Evolutionary conservation across 371 early-diverging fungal species (phyloP).

Genomic region (Apophysomyces elegans): DNA sequence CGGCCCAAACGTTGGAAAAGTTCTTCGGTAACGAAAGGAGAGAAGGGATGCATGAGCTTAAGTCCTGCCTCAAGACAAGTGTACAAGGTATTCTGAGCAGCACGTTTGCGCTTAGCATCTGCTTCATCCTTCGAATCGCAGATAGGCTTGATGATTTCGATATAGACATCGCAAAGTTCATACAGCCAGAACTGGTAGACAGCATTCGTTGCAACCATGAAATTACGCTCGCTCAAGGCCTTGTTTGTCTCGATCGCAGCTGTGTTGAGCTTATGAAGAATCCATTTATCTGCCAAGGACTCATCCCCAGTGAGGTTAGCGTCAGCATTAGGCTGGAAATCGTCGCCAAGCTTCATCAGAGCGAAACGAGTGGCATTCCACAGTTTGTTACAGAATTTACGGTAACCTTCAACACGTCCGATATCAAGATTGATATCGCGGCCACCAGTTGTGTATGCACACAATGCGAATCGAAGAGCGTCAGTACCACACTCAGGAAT

Average conservation of each 20-base stretch:
- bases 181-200: conserved; percentile 96
- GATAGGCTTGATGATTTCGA: conserved; percentile 92
- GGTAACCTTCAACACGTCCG: conserved; percentile 96
- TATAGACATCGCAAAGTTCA: conserved; percentile 98
- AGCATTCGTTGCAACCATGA: conserved; percentile 93
- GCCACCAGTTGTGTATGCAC: conserved; percentile 90
- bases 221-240: conserved; percentile 86
- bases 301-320: conserved; percentile 75
- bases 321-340: conserved; percentile 72
- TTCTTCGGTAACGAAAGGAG: conserved; percentile 99
- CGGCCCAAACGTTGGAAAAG: conserved; percentile 93
- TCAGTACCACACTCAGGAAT: conserved; percentile 99
- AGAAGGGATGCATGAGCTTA: conserved; percentile 96
- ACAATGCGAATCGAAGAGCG: conserved; percentile 97
- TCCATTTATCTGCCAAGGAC: conserved; percentile 93
- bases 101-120: conserved; percentile 56
- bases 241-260: conserved; percentile 80
- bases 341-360: conserved; percentile 87
- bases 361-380: conserved; percentile 99
- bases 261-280: conserved; percentile 87
- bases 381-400: conserved; percentile 99
- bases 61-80: conserved; percentile 94
- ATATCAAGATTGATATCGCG: conserved; percentile 98
- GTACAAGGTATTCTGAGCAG: conserved; percentile 86
- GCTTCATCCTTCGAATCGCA: conserved; percentile 60